Base-by-base conservation (phyloP, 2,329 filamentous ascomycete species). In the Xylariaceae sp. region DNA sequence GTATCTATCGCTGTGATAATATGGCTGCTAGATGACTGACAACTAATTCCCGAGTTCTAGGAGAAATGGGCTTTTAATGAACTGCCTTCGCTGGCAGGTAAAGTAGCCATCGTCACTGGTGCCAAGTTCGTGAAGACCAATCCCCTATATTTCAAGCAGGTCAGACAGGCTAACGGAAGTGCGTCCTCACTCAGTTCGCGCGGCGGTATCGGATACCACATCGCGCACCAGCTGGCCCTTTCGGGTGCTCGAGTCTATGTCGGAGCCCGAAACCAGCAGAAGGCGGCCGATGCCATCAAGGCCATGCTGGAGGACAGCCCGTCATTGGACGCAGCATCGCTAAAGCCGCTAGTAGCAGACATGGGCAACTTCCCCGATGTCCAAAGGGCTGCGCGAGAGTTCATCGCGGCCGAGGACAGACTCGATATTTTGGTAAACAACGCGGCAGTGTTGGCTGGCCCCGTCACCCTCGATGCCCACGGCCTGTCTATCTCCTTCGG, bases 341-440 rank as follows among this genome's bases (percentile, higher is more conserved):
- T 50, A 23, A 39, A 21, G 21, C 33, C 47, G 7, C 26, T 50
- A 3, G 47, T 50, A 4, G 26, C 36, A 16, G 47, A 50, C 36
- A 11, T 50, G 17, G 11, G 24, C 47, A 24, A 50, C 36, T 41
- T 50, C 23, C 23, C 2, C 23, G n/a, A 21, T 17, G 36, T 50
- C 8, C 33, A 50, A 9, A 14, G n/a, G 3, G 33, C 36, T 24
- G 47, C 34, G 23, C 34, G 26, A 16, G 16, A 6, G 2, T 31
- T 50, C n/a, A 12, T 41, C 7, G 14, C 29, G 6, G 21, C 12
- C 24, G 47, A 41, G 34, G 6, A 33, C 8, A 37, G 26, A 14
- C 36, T 50, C n/a, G 47, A 50, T 26, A 40, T 50, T 21, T 16
- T 50, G 36, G 47, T 50, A 3, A 26, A 50, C 17, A 50, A 50